Evolutionary conservation across 164 flowering plant species (phyloP).

Genomic region (Aristolochia contorta): DNA sequence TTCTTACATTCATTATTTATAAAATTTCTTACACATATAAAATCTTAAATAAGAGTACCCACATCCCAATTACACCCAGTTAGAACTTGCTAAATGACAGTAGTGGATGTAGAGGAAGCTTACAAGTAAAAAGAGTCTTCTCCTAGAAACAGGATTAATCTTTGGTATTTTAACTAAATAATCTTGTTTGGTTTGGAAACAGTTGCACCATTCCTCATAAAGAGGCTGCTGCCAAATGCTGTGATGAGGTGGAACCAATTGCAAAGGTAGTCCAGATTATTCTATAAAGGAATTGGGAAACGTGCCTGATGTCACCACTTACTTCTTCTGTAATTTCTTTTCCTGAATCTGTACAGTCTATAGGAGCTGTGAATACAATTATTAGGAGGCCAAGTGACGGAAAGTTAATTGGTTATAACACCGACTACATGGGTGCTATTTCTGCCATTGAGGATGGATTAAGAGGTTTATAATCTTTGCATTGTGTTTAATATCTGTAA

Average conservation of each 20-base stretch:
- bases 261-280: conserved; percentile 52
- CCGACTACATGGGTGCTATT: conserved; percentile 84
- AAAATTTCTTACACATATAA: too few species aligned
- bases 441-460: conserved; percentile 82
- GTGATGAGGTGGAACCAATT: conserved; percentile 84
- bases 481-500: not conserved
- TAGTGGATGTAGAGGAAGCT: too few species aligned
- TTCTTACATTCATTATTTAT: too few species aligned
- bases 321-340: not conserved
- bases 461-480: conserved; percentile 37
- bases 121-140: too few species aligned
- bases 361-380: conserved; percentile 87
- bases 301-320: too few species aligned
- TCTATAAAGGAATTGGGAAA: not conserved
- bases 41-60: too few species aligned
- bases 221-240: conserved; percentile 68
- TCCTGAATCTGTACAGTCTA: conserved; percentile 37
- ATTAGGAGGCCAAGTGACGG: conserved; percentile 65
- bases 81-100: too few species aligned
- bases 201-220: conserved; percentile 95
- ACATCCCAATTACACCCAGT: too few species aligned
- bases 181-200: conserved; percentile 9
- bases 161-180: too few species aligned
- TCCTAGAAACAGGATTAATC: too few species aligned
- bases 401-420: conserved; percentile 70